Evolutionary conservation across 495 filamentous ascomycete species (phyloP), one percentile per base, ranked within the genome.

Genomic region (Acidiella bohemica): DNA sequence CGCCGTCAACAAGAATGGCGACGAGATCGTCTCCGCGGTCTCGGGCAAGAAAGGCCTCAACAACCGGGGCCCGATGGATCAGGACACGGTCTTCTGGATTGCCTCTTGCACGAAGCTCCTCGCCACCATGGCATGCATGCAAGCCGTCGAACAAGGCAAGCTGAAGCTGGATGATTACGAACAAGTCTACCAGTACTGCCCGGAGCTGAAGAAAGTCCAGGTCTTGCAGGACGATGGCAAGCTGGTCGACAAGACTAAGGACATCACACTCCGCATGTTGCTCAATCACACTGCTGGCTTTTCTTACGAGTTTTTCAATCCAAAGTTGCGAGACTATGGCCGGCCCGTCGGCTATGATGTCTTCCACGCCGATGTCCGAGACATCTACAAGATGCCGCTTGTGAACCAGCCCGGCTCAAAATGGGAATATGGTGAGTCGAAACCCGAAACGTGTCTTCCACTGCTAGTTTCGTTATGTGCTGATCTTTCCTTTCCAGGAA

Each of bases 251-350:
- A 74, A 73, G 53, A 64, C 70, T 36, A 59, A 51, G 3, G 58
- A 59, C 0, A 76, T 80, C 34, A 78, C 75, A 0, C 49, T 81
- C 33, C 57, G 73, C 33, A 79, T 78, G 74, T 50, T 80, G 7
- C 49, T 81, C 21, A 63, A 49, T 16, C 76, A 79, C 59, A 78
- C 73, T 18, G 59, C 59, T 59, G 53, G 49, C 14, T 63, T 62
- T 48, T 58, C 46, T 26, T 62, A 62, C 44, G 29, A 50, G 5
- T 73, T 76, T 50, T 69, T 70, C 47, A 68, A 76, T 42, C 59
- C 68, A 1, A 61, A 61, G 36, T 45, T 76, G 5, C 47, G 62
- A 14, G 56, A 69, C 16, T 68, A 57, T 46, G 53, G 54, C 2
- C 53, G 59, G 16, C 70, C 70, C 0, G 42, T 56, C 9, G 72